These are phyloP conservation scores for Globisporangium carolinianum DNA, from an alignment of 352 stramenopile genomes.

Conservation along the genomic window DNA sequence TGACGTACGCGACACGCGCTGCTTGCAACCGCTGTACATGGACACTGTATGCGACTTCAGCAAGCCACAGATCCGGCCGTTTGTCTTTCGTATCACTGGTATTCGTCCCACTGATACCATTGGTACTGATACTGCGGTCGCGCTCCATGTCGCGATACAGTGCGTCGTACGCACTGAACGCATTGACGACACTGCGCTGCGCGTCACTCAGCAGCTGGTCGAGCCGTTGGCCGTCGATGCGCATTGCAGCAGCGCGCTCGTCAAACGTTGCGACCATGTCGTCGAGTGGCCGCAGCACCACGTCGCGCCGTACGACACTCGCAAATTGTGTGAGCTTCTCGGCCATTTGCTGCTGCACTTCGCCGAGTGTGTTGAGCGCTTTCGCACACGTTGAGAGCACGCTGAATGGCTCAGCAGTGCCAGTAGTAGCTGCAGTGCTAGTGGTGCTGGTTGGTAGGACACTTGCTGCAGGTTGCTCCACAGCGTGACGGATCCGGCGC, in stretches of 20 bases:
- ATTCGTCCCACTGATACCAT: background rate
- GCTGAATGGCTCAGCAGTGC: conserved; percentile 1
- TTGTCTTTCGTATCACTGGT: conserved; percentile 7
- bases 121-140: conserved; percentile 9
- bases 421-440: background rate
- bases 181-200: conserved; percentile 45
- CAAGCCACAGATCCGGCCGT: conserved; percentile 56
- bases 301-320: conserved; percentile 62
- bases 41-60: conserved; percentile 67
- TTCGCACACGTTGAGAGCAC: conserved; percentile 46
- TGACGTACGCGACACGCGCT: conserved; percentile 71
- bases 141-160: conserved; percentile 58
- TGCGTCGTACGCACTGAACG: conserved; percentile 53
- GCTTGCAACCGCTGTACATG: conserved; percentile 61
- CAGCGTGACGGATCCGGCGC: conserved; percentile 41
- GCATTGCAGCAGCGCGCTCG: conserved; percentile 42
- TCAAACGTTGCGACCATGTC: conserved; percentile 68
- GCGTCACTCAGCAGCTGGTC: conserved; percentile 48
- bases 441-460: background rate
- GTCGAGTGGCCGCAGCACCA: conserved; percentile 55
- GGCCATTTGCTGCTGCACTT: conserved; percentile 70
- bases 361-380: conserved; percentile 48
- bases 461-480: conserved; percentile 27
- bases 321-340: conserved; percentile 78
- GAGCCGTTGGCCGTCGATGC: conserved; percentile 43